A percentile compares a stretch with the other conserved stretches of the same genome.
Evolutionary conservation across 106 monocot genomes (phyloP).

Genomic region (Dioscorea zingiberensis): DNA sequence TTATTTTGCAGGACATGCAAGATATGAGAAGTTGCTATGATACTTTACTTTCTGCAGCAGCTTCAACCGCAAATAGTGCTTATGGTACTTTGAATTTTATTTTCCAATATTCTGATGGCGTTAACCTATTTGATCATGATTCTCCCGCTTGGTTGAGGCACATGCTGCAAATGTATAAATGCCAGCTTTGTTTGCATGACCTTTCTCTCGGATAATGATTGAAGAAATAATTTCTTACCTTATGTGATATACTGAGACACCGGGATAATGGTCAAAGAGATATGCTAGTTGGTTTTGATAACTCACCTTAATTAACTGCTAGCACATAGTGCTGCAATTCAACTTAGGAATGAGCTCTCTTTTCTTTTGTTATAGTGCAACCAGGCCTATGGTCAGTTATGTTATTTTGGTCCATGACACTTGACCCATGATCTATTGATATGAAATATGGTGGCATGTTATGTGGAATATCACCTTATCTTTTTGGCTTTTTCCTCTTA

Average conservation of each 20-base stretch:
- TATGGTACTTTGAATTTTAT: constrained; percentile 7
- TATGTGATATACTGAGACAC: neutral
- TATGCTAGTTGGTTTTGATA: neutral
- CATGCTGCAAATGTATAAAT: too few relatives aligned
- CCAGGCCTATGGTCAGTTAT: neutral
- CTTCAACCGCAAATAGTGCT: constrained; percentile 16
- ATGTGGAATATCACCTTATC: too few relatives aligned
- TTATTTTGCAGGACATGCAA: constrained; percentile 14
- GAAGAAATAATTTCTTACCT: too few relatives aligned
- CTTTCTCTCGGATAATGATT: too few relatives aligned
- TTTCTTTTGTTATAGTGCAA: neutral
- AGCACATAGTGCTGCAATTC: neutral
- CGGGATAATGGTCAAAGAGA: neutral
- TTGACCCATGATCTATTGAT: too few relatives aligned
- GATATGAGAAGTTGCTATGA: constrained; percentile 15
- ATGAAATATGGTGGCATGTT: too few relatives aligned
- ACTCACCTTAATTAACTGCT: too few relatives aligned
- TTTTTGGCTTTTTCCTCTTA: too few relatives aligned
- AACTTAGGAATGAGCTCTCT: neutral
- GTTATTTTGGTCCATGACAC: neutral
- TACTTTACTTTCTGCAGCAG: constrained; percentile 16
- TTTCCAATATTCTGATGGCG: too few relatives aligned
- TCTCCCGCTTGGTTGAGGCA: too few relatives aligned
- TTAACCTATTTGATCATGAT: too few relatives aligned
- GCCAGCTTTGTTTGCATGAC: too few relatives aligned